Evolutionary conservation across 2,329 filamentous ascomycete genomes (phyloP), one percentile per base, ranked within the genome.

Genomic region (Fusarium caatingaense): DNA sequence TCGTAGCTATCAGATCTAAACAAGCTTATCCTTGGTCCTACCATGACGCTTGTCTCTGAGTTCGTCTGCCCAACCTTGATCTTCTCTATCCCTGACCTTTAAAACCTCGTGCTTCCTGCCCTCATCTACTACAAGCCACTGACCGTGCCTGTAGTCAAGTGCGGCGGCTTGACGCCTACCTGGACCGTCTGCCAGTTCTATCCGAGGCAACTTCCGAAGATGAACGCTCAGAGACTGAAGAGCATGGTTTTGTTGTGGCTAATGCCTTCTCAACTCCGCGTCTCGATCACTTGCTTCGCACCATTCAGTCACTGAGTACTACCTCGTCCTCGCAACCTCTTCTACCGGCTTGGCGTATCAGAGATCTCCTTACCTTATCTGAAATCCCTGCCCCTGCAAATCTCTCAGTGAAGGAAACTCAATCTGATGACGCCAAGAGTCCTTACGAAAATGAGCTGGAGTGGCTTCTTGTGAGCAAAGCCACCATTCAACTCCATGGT

Each of bases 391-490:
- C 81, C 44, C 71, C 78, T 21, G 76, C 79, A 25, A 78, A 81
- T 60, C 76, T 80, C 44, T 56, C 74, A 65, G 71, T 72, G 58
- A 65, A 72, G 16, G 60, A 74, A 27, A 64, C 60, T 30, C 68
- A 77, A 13, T 71, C 74, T 25, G 69, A 71, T 28, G 67, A 71
- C 27, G 63, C 72, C 9, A 85, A 81, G 71, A 83, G 75, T 60
- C 81, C 83, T 20, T 91, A 93, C 75, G 91, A 94, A 77, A 86
- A 87, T 53, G 93, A 98, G 75, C 86, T 98, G 51, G 92, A 97
- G 79, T 98, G 96, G 96, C 82, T 98, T 25, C 84, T 98, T 18
- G 87, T 97, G 30, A 93, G 92, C 80, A 99, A 98, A 79, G 94
- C 94, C 7, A 93, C 94, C 0, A 89, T 94, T n/a, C 95, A 98